These are phyloP conservation scores for Cutaneotrichosporon spelunceum DNA, from an alignment of 1,284 basidiomycete species.

Conservation along the genomic window DNA sequence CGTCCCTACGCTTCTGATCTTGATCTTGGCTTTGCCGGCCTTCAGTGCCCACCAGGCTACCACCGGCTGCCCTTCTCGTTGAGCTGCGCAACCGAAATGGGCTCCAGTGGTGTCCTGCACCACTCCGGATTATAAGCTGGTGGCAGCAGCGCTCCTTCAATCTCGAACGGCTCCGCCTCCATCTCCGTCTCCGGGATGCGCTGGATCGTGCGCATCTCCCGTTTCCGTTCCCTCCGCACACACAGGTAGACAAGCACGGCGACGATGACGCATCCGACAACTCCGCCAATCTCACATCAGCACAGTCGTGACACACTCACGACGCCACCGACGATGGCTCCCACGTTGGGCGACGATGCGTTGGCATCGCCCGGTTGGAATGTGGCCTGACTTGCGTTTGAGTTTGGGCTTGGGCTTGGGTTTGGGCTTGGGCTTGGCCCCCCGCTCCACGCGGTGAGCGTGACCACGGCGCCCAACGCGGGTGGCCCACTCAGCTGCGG, in stretches of 20 bases:
- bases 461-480: too few relatives aligned
- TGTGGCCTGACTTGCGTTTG: too few relatives aligned
- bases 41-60: too few relatives aligned
- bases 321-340: background rate
- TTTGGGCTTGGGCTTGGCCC: background rate
- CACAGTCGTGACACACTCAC: background rate
- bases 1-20: too few relatives aligned
- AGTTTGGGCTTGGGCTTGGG: background rate
- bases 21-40: too few relatives aligned
- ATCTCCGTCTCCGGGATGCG: too few relatives aligned
- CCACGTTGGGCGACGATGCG: background rate
- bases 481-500: too few relatives aligned
- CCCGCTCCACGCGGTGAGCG: too few relatives aligned
- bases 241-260: background rate
- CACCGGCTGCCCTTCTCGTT: background rate
- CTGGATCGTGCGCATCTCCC: background rate
- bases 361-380: background rate
- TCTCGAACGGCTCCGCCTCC: background rate
- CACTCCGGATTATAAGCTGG: background rate
- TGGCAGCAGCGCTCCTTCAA: background rate
- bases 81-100: background rate
- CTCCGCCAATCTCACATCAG: slow-evolving; percentile 1
- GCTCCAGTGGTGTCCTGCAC: background rate
- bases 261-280: background rate
- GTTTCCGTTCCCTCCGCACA: background rate